These are phyloP conservation scores for Eucalyptus shirleyi DNA, from an alignment of 345 rosid species.

Conservation along the genomic window DNA sequence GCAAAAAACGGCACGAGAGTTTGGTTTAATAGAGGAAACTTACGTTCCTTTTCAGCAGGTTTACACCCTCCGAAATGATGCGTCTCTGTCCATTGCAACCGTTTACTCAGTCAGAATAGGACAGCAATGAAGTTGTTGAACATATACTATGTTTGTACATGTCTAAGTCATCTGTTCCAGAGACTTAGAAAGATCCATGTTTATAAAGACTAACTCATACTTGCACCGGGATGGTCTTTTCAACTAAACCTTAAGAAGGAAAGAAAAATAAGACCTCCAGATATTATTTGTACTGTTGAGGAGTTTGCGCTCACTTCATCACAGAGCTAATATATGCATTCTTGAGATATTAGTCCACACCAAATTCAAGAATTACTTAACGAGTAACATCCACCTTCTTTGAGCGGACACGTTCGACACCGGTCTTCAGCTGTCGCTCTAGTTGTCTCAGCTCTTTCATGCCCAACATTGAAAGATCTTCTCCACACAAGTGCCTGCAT, in stretches of 20 bases:
- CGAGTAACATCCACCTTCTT: slow-evolving; percentile 13
- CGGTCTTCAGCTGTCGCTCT: slow-evolving; percentile 30
- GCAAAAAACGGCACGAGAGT: background rate
- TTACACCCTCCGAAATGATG: slow-evolving; percentile 21
- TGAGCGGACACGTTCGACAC: slow-evolving; percentile 39
- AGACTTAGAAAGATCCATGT: background rate
- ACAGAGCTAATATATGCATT: background rate
- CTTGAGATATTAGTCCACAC: background rate
- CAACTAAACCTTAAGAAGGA: background rate
- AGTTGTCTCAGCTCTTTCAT: slow-evolving; percentile 40
- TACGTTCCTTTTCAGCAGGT: slow-evolving; percentile 28
- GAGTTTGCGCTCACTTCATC: background rate
- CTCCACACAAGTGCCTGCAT: slow-evolving; percentile 35
- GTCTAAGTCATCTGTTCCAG: background rate
- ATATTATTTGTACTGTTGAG: background rate
- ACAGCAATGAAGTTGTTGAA: background rate
- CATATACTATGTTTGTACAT: background rate
- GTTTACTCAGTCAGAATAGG: background rate
- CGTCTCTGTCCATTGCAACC: slow-evolving; percentile 13
- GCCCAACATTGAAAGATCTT: slow-evolving; percentile 25
- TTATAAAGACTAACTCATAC: background rate
- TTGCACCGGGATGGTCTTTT: background rate
- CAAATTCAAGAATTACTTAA: background rate
- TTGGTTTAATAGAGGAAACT: background rate
- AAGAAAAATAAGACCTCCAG: background rate